phyloP scores from a whole-genome alignment of 2,329 filamentous ascomycete species.

The Talaromyces sp. region DNA sequence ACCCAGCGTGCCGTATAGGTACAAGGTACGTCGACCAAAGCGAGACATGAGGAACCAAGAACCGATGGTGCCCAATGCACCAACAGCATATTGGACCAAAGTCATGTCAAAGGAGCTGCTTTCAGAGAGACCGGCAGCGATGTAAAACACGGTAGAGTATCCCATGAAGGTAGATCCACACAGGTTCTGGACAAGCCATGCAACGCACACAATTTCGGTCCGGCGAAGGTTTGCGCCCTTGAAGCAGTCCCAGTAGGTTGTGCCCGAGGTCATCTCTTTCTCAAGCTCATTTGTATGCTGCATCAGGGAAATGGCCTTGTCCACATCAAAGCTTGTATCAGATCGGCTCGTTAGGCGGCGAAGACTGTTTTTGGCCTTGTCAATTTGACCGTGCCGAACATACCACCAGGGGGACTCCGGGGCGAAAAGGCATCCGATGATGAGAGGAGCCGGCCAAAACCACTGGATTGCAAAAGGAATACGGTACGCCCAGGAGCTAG shows the following conservation, averaged over 20 bases:
- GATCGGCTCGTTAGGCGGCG: background rate
- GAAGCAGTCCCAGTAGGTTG: background rate
- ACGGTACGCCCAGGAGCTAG: background rate
- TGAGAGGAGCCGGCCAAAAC: background rate
- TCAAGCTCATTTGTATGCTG: background rate
- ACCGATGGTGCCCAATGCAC: slow-evolving; percentile 33
- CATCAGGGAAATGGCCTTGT: background rate
- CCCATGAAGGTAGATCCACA: slow-evolving; percentile 45
- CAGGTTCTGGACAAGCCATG: slow-evolving; percentile 32
- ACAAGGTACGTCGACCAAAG: slow-evolving; percentile 31
- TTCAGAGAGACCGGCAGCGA: slow-evolving; percentile 29
- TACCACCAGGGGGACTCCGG: background rate
- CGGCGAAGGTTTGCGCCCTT: background rate
- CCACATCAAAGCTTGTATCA: background rate
- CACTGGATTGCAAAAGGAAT: background rate
- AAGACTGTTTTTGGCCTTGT: background rate
- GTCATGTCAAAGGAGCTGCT: slow-evolving; percentile 51
- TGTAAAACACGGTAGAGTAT: slow-evolving; percentile 53
- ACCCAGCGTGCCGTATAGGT: slow-evolving; percentile 32
- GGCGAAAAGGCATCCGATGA: background rate
- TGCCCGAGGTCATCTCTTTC: background rate
- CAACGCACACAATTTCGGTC: background rate
- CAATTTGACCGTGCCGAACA: background rate
- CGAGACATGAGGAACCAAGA: slow-evolving; percentile 33
- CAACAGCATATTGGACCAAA: slow-evolving; percentile 48